These are phyloP conservation scores for Beta macrorhiza DNA, from an alignment of 179 eudicot species.

Conservation along the genomic window DNA sequence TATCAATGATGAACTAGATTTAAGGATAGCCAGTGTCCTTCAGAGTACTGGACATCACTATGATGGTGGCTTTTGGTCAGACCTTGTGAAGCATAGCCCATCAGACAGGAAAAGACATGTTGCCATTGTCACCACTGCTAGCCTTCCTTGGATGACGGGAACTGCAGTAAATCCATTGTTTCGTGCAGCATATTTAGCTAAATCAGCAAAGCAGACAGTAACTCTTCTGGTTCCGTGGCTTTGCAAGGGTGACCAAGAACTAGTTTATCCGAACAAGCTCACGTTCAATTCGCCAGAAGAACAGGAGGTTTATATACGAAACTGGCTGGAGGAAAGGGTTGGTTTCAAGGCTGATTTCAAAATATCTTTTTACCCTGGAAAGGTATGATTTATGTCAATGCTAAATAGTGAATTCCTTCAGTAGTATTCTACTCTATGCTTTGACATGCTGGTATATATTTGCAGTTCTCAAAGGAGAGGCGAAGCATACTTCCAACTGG, in stretches of 20 bases:
- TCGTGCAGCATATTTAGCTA: conserved; percentile 92
- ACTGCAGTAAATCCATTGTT: conserved; percentile 96
- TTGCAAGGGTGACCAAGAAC: conserved; percentile 85
- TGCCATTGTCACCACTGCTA: conserved; percentile 97
- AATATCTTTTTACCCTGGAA: conserved; percentile 97
- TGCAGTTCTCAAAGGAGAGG: conserved; percentile 81
- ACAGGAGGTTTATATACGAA: conserved; percentile 80
- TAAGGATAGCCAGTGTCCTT: conserved; percentile 89
- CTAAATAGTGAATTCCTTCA: neutral
- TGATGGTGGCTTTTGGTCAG: conserved; percentile 88
- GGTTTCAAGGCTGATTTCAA: conserved; percentile 91
- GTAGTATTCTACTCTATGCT: neutral
- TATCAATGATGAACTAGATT: conserved; percentile 69
- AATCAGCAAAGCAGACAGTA: conserved; percentile 84
- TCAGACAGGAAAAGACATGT: conserved; percentile 75
- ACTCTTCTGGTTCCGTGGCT: conserved; percentile 98
- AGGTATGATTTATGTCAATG: conserved; percentile 48
- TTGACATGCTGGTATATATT: conserved; percentile 13
- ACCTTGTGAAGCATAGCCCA: conserved; percentile 44
- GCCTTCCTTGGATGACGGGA: conserved; percentile 99
- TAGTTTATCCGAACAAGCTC: conserved; percentile 84
- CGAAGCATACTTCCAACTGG: conserved; percentile 96
- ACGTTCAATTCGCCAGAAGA: conserved; percentile 88
- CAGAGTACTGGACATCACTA: conserved; percentile 93
- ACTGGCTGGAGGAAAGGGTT: conserved; percentile 94